Evolutionary conservation across 2,329 filamentous ascomycete species (phyloP).

Genomic region (Rutstroemia sydowiana): DNA sequence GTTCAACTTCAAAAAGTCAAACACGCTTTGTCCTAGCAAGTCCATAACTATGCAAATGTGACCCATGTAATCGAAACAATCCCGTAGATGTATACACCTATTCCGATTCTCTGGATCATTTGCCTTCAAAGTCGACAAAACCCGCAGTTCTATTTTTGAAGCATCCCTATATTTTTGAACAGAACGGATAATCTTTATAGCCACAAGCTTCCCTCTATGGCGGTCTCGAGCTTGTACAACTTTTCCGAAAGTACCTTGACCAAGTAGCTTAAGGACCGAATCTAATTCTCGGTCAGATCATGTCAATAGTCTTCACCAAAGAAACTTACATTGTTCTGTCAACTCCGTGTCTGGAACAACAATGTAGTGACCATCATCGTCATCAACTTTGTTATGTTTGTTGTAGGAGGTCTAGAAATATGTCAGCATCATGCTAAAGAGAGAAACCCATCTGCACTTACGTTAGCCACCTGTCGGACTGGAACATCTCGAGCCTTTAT

Average conservation of each 20-base stretch:
- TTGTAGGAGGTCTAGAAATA: slow-evolving; percentile 34
- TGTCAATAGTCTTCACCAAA: not conserved
- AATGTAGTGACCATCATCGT: slow-evolving; percentile 96
- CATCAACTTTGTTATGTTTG: slow-evolving; percentile 72
- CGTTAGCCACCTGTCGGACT: slow-evolving; percentile 55
- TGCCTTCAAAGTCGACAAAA: slow-evolving; percentile 81
- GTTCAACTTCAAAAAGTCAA: slow-evolving; percentile 95
- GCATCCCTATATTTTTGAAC: slow-evolving; percentile 98
- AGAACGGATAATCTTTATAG: slow-evolving; percentile 96
- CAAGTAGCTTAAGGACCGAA: slow-evolving; percentile 79
- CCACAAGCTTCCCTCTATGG: slow-evolving; percentile 68
- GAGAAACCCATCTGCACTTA: slow-evolving; percentile 35
- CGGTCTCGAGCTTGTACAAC: slow-evolving; percentile 88
- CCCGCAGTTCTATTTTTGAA: slow-evolving; percentile 86
- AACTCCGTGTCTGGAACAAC: slow-evolving; percentile 80
- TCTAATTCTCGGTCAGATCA: slow-evolving; percentile 44
- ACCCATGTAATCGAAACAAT: slow-evolving; percentile 95
- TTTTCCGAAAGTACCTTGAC: slow-evolving; percentile 97
- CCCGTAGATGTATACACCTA: slow-evolving; percentile 90
- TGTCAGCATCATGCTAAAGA: slow-evolving; percentile 12
- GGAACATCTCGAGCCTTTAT: slow-evolving; percentile 81
- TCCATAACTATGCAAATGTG: slow-evolving; percentile 86
- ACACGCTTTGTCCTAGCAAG: slow-evolving; percentile 85
- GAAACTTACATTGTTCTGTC: slow-evolving; percentile 76
- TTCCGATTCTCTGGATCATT: slow-evolving; percentile 92